These are phyloP conservation scores for Penicillium turbatum DNA, from an alignment of 495 filamentous ascomycete species.

Conservation along the genomic window DNA sequence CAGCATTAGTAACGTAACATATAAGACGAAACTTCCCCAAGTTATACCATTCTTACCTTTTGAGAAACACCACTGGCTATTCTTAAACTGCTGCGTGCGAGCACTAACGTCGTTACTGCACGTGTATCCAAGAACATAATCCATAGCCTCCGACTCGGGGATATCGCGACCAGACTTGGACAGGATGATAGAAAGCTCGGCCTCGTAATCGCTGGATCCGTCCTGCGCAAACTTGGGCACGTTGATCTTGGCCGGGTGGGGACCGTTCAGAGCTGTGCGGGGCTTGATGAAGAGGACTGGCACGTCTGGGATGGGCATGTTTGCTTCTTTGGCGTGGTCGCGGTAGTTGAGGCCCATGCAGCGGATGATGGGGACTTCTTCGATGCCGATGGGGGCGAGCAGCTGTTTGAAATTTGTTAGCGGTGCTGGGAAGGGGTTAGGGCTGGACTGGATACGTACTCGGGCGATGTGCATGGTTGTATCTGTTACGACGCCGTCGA, in stretches of 20 bases:
- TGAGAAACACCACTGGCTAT: constrained; percentile 62
- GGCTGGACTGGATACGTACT: background rate
- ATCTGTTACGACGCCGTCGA: constrained; percentile 24
- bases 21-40: too few species aligned
- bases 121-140: constrained; percentile 64
- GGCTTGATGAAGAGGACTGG: constrained; percentile 74
- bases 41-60: constrained; percentile 60
- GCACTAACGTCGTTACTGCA: constrained; percentile 68
- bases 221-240: constrained; percentile 40
- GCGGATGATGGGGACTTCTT: constrained; percentile 38
- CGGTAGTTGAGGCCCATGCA: constrained; percentile 72
- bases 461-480: constrained; percentile 20
- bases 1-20: background rate
- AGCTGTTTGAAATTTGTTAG: constrained; percentile 7
- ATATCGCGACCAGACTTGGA: constrained; percentile 59
- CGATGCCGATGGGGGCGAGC: constrained; percentile 24
- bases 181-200: constrained; percentile 64
- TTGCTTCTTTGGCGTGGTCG: constrained; percentile 54
- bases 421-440: too few species aligned
- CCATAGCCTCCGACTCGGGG: constrained; percentile 54
- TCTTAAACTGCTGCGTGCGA: constrained; percentile 64
- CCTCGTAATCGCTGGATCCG: constrained; percentile 62
- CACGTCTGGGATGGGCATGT: constrained; percentile 61
- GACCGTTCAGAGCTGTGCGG: constrained; percentile 56
- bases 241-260: constrained; percentile 42